Percentiles rank a stretch among this genome's conserved stretches.
Evolutionary conservation across 2,329 filamentous ascomycete genomes (phyloP).

Genomic region (Raffaelea albimanens): DNA sequence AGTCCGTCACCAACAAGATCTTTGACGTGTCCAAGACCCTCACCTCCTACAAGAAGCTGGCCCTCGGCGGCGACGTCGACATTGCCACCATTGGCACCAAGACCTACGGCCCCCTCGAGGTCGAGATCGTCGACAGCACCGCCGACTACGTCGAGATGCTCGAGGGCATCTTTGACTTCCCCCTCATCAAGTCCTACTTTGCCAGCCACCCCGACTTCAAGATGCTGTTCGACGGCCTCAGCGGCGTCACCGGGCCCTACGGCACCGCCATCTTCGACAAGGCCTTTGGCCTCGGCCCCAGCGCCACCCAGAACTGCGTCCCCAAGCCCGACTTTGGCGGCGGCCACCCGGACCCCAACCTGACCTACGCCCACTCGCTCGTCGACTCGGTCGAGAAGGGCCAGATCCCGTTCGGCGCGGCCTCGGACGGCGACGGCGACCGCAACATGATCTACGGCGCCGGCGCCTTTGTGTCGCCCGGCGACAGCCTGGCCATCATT

Average conservation of each 20-base stretch:
- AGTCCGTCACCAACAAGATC: conserved; percentile 97
- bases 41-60: conserved; percentile 83
- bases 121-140: conserved; percentile 91
- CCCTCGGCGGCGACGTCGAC: conserved; percentile 72
- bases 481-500: conserved; percentile 96
- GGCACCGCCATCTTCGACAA: conserved; percentile 90
- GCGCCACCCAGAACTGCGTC: conserved; percentile 76
- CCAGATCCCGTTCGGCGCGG: conserved; percentile 88
- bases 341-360: conserved; percentile 94
- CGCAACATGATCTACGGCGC: conserved; percentile 99
- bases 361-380: conserved; percentile 90
- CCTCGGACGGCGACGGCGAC: conserved; percentile 94
- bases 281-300: conserved; percentile 72
- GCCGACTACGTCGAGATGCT: conserved; percentile 90
- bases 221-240: conserved; percentile 88
- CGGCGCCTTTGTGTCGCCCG: conserved; percentile 90
- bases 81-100: conserved; percentile 72
- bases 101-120: conserved; percentile 78
- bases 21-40: conserved; percentile 84
- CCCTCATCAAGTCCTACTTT: conserved; percentile 91
- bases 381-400: conserved; percentile 90
- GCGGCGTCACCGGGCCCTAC: conserved; percentile 92
- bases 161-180: conserved; percentile 98
- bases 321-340: conserved; percentile 94
- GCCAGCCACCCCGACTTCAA: conserved; percentile 83